Percentiles rank a stretch among this genome's conserved stretches.
Evolutionary conservation across 148 eudicot genomes (phyloP).

Genomic region (Heliosperma pusillum): DNA sequence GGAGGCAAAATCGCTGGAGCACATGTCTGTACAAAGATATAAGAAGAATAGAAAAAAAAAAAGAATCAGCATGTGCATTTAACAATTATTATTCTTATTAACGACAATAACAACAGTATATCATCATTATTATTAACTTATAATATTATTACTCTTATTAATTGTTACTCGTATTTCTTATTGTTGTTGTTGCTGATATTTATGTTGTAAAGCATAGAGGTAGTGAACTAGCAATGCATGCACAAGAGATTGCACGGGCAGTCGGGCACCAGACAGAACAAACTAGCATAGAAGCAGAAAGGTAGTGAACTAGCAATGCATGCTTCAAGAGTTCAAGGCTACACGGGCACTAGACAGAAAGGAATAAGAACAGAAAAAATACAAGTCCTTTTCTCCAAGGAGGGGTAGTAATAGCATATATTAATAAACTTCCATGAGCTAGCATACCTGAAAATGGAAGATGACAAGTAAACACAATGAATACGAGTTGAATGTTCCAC

Average conservation of each 20-base stretch:
- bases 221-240: too few species aligned
- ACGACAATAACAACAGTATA: too few species aligned
- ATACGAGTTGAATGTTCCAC: conserved; percentile 79
- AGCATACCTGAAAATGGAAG: conserved; percentile 82
- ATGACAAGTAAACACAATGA: conserved; percentile 69
- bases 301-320: too few species aligned
- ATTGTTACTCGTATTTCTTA: too few species aligned
- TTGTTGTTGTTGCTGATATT: too few species aligned
- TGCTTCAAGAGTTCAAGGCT: neutral
- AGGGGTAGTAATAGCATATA: neutral
- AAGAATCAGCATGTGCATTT: neutral
- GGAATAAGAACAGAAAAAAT: conserved; percentile 1
- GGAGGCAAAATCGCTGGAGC: conserved; percentile 91
- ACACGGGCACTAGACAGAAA: neutral
- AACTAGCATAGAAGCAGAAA: neutral
- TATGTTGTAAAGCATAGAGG: too few species aligned
- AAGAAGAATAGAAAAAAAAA: conserved; percentile 1
- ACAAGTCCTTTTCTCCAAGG: neutral
- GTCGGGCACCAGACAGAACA: neutral
- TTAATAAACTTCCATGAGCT: neutral
- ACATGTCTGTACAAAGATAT: conserved; percentile 66
- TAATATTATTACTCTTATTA: too few species aligned
- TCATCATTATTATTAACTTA: too few species aligned
- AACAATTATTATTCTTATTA: too few species aligned
- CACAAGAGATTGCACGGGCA: too few species aligned